A percentile compares a stretch with the other conserved stretches of the same genome.
Conservation (phyloP, 2,329 filamentous ascomycete species). For the Phaeosphaeria sp. region DNA sequence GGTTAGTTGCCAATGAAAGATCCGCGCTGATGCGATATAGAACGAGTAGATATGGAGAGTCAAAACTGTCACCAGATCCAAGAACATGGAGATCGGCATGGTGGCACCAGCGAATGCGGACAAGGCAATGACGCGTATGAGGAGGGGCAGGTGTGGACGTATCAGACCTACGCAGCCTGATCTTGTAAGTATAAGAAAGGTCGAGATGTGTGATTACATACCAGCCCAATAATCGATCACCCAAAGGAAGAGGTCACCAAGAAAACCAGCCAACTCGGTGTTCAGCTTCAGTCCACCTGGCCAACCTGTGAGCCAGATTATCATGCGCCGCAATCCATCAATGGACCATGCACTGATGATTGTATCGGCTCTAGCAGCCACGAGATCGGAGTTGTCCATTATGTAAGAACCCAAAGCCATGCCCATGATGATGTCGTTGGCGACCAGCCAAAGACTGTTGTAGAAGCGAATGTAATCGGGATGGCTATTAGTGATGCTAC, state of each 20-base stretch:
- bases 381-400: slow-evolving; percentile 88
- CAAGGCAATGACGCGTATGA: slow-evolving; percentile 93
- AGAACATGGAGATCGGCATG: slow-evolving; percentile 95
- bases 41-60: slow-evolving; percentile 98
- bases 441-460: slow-evolving; percentile 97
- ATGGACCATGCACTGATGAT: slow-evolving; percentile 84
- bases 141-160: slow-evolving; percentile 78
- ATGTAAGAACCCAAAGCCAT: slow-evolving; percentile 97
- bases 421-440: slow-evolving; percentile 98
- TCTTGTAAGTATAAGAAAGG: slow-evolving; percentile 12
- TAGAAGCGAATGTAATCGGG: slow-evolving; percentile 99
- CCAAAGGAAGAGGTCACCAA: slow-evolving; percentile 96
- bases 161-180: slow-evolving; percentile 78
- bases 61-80: slow-evolving; percentile 86
- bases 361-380: slow-evolving; percentile 78
- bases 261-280: slow-evolving; percentile 87
- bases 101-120: slow-evolving; percentile 95
- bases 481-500: slow-evolving; percentile 92
- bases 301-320: slow-evolving; percentile 95
- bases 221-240: slow-evolving; percentile 98
- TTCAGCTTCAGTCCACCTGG: slow-evolving; percentile 90
- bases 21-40: slow-evolving; percentile 93
- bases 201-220: slow-evolving; percentile 49
- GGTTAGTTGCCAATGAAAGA: slow-evolving; percentile 98
- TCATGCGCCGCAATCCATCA: slow-evolving; percentile 84